These are phyloP conservation scores for Neurospora sp. DNA, from an alignment of 495 filamentous ascomycete species.

Conservation along the genomic window DNA sequence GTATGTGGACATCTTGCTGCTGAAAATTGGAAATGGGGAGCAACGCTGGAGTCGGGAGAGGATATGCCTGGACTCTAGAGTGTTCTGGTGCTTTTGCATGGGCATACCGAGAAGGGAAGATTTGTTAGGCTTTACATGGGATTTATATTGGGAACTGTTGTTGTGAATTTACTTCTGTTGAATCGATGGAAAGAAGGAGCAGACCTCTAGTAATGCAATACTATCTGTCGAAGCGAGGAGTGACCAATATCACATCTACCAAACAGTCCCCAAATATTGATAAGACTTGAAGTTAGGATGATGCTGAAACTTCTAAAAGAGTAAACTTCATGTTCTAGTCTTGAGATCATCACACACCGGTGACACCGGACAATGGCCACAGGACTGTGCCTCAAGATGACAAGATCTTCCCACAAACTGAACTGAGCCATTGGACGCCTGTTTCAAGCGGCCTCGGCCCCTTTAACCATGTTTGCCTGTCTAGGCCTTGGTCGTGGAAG, in stretches of 20 bases:
- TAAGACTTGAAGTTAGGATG: neutral
- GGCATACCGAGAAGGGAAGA: neutral
- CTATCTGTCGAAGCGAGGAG: neutral
- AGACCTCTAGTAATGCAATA: neutral
- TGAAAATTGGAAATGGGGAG: neutral
- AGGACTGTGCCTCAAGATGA: neutral
- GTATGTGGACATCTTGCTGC: neutral
- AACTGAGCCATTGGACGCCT: neutral
- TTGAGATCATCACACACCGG: neutral
- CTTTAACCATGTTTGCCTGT: neutral
- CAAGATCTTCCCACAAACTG: neutral
- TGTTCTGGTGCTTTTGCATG: neutral
- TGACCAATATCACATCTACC: neutral
- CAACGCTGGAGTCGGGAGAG: neutral
- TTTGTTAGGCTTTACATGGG: neutral
- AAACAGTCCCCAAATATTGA: neutral
- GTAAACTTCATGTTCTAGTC: neutral
- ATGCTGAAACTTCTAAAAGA: neutral
- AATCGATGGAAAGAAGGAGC: neutral
- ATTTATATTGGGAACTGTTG: neutral
- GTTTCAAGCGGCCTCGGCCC: neutral
- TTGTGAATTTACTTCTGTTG: neutral
- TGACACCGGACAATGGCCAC: neutral
- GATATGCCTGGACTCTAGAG: neutral
- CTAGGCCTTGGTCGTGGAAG: neutral